A percentile compares a stretch with the other conserved stretches of the same genome.
Evolutionary conservation across 306 rosid genomes (phyloP).

Genomic region (Astragalus glycyphyllos): DNA sequence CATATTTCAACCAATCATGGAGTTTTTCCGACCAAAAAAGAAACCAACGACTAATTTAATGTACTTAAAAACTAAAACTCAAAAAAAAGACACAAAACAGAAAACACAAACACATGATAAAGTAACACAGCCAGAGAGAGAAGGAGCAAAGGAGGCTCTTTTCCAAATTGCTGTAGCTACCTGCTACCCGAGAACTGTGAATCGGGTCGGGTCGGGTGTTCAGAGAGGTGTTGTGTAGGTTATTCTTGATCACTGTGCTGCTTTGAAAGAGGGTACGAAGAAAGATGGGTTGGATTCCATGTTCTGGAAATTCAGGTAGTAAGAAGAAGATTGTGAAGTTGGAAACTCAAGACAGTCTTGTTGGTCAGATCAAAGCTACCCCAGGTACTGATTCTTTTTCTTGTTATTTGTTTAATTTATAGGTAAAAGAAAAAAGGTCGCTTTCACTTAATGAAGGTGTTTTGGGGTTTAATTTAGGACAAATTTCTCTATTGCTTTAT

Average conservation of each 20-base stretch:
- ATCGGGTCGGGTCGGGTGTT: constrained; percentile 45
- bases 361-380: constrained; percentile 65
- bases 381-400: constrained; percentile 54
- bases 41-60: constrained; percentile 46
- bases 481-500: constrained; percentile 36
- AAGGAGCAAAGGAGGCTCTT: constrained; percentile 41
- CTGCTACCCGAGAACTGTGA: constrained; percentile 41
- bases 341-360: constrained; percentile 53
- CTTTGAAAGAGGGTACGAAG: constrained; percentile 4
- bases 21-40: constrained; percentile 38
- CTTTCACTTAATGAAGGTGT: constrained; percentile 39
- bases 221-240: constrained; percentile 1
- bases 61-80: constrained; percentile 13
- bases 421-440: constrained; percentile 2
- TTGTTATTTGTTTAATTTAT: background rate
- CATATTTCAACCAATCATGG: constrained; percentile 46
- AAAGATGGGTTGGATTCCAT: constrained; percentile 91
- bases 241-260: constrained; percentile 32
- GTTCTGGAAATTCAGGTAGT: constrained; percentile 73
- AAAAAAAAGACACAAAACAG: constrained; percentile 34
- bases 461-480: constrained; percentile 1
- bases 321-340: constrained; percentile 62
- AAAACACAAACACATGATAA: constrained; percentile 45
- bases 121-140: constrained; percentile 36
- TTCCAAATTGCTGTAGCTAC: constrained; percentile 40